phyloP scores from a whole-genome alignment of 805 yeast genomes.

The Lipomyces spencermartinsiae region DNA sequence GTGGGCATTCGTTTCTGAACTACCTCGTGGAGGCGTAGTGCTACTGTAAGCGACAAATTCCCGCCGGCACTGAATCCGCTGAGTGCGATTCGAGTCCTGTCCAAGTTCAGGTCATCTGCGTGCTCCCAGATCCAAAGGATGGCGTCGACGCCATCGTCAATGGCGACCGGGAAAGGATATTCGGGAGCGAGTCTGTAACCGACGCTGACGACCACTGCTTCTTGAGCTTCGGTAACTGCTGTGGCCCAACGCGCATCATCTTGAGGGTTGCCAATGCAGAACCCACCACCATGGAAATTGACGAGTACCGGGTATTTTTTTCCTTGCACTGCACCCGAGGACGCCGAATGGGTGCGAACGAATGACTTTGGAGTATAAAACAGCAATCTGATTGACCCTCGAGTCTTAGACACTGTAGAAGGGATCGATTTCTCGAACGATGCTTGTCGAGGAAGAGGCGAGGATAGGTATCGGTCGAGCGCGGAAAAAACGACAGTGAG shows the following conservation, averaged over 20 bases:
- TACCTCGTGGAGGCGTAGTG: not conserved
- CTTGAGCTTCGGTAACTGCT: not conserved
- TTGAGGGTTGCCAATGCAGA: slow-evolving; percentile 3
- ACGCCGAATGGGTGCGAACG: not conserved
- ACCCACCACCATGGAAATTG: slow-evolving; percentile 18
- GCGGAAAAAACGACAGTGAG: no score
- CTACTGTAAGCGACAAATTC: not conserved
- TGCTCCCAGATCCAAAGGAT: not conserved
- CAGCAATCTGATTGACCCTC: not conserved
- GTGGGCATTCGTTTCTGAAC: not conserved
- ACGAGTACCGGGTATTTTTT: not conserved
- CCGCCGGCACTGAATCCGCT: slow-evolving; percentile 3
- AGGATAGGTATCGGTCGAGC: not conserved
- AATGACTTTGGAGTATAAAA: not conserved
- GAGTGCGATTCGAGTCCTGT: not conserved
- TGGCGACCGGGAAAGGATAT: not conserved
- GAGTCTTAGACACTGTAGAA: not conserved
- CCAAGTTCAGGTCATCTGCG: not conserved
- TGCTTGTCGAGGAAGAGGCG: not conserved
- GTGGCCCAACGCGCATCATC: slow-evolving; percentile 12
- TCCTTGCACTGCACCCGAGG: not conserved
- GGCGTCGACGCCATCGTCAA: slow-evolving; percentile 8
- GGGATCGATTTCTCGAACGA: not conserved
- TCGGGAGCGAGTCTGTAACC: slow-evolving; percentile 11
- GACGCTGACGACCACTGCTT: slow-evolving; percentile 3